phyloP scores from a whole-genome alignment of 164 flowering plant genomes.

The Sedum album region DNA sequence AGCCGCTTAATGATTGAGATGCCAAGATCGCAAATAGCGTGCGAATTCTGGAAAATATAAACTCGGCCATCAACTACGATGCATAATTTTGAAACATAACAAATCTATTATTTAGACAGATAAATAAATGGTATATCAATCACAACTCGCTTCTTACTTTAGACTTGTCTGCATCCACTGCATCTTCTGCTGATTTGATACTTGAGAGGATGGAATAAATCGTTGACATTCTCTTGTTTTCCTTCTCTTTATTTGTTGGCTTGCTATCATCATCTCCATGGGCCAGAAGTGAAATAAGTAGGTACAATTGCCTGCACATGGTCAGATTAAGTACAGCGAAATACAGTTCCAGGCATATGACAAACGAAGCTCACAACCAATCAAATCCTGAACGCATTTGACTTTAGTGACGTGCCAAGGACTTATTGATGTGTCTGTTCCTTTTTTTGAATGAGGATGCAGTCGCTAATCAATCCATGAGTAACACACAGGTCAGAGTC shows the following conservation, averaged over 20 bases:
- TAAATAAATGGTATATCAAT: not conserved
- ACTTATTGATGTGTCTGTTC: not conserved
- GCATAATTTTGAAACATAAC: not conserved
- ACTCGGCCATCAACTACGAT: conserved; percentile 5
- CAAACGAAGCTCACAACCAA: not conserved
- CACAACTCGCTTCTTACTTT: conserved; percentile 36
- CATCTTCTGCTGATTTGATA: conserved; percentile 68
- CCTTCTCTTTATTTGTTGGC: conserved; percentile 32
- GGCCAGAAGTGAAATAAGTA: conserved; percentile 55
- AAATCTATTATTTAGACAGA: not conserved
- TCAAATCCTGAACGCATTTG: too few species aligned
- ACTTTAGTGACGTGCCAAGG: not conserved
- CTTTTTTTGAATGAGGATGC: not conserved
- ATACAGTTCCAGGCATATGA: not conserved
- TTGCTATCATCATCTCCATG: conserved; percentile 65
- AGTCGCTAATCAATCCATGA: not conserved
- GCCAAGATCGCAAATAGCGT: conserved; percentile 85
- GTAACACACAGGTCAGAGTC: not conserved
- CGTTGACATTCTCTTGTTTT: conserved; percentile 39
- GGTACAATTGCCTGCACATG: conserved; percentile 55
- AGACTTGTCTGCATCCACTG: conserved; percentile 50
- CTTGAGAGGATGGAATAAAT: conserved; percentile 47
- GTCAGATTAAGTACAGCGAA: not conserved
- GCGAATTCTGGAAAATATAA: conserved; percentile 53
- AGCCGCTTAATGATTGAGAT: conserved; percentile 60